These are phyloP conservation scores for Elsinoe necatrix DNA, from an alignment of 2,329 filamentous ascomycete species.

Conservation along the genomic window DNA sequence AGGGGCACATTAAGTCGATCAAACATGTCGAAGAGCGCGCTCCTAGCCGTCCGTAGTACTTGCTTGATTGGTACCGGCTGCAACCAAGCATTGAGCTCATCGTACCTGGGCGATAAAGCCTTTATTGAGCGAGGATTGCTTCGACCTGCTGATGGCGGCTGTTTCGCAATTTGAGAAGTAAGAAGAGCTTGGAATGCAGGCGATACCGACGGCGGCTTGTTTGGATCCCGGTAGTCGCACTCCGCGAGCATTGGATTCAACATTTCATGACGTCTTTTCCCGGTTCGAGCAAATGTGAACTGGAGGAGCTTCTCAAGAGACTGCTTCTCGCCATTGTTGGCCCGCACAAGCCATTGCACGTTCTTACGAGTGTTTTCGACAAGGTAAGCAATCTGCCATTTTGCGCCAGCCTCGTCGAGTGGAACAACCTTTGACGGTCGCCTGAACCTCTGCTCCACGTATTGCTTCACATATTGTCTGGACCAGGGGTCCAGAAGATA, in stretches of 20 bases:
- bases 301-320: constrained; percentile 46
- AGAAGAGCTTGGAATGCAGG: constrained; percentile 26
- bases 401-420: background rate
- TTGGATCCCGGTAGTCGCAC: constrained; percentile 21
- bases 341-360: constrained; percentile 40
- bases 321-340: constrained; percentile 47
- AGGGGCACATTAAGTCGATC: constrained; percentile 38
- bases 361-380: constrained; percentile 29
- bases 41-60: constrained; percentile 35
- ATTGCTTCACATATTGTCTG: background rate
- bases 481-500: constrained; percentile 9
- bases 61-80: constrained; percentile 39
- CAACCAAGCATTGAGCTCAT: constrained; percentile 39
- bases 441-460: background rate
- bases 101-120: constrained; percentile 27
- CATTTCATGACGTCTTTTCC: constrained; percentile 44
- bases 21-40: constrained; percentile 39
- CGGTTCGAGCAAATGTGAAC: constrained; percentile 50
- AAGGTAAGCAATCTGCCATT: background rate
- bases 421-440: background rate
- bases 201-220: constrained; percentile 29
- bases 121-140: constrained; percentile 19
- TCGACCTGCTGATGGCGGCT: constrained; percentile 27
- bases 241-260: constrained; percentile 27
- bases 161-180: constrained; percentile 24